Evolutionary conservation across 768 basidiomycete species (phyloP), one percentile per base, ranked within the genome.

Genomic region (Boletus reticuloceps): DNA sequence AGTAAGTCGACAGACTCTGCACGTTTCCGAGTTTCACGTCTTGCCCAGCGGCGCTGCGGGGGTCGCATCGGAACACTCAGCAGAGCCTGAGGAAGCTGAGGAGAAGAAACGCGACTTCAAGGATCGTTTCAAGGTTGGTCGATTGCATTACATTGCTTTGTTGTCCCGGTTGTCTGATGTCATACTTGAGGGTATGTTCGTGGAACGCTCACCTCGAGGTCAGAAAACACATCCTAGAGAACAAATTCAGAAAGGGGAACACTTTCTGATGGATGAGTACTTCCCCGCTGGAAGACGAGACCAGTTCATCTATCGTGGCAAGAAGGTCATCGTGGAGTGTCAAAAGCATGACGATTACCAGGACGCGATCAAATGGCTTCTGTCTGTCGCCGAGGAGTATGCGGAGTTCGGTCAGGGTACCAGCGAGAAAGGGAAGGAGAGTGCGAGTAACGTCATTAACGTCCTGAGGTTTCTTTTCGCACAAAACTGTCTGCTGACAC

Each of bases 281-380:
- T 94, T 97, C 79, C 94, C 95, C 0, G 79, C 88, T 62, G 94
- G 94, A 71, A 79, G 96, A 20, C 82, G 92, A 22, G 92, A 96
- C 51, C 92, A 92, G 65, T 97, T 94, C 72, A 89, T 98, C 65
- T 96, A 88, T 77, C 83, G 96, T 13, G 80, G 84, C 7, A 98
- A 98, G 79, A 98, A 97, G 84, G 87, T 89, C 37, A 83, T 97
- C 50, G 79, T 95, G 54, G 95, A 98, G 66, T 94, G 91, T 68
- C 94, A 97, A 73, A 86, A 88, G 66, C 94, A 96, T 72, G 79
- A 86, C 50, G 89, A 96, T 67, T 98, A 97, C 72, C 91, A 94
- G 62, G 84, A 85, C 54, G 82, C 85, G 8, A 76, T 93, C 45
- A 75, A 74, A n/a, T 92, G 91, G 91, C 74, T 92, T 6, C 73